Conservation (phyloP, 2,329 filamentous ascomycete species). For the Emergomyces orientalis region DNA sequence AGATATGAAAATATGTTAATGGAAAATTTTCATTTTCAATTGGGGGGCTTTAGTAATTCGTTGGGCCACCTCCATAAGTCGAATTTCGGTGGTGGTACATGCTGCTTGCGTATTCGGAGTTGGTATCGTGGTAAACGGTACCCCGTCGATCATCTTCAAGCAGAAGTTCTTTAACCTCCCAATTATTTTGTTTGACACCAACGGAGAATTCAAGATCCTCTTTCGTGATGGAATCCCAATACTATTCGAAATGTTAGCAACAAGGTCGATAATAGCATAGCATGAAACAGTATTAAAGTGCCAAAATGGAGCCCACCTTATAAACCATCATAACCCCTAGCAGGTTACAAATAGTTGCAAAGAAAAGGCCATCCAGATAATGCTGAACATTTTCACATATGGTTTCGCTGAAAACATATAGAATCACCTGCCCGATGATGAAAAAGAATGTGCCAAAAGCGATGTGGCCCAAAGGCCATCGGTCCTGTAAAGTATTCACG, state of each 20-base stretch:
- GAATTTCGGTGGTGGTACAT: conserved; percentile 33
- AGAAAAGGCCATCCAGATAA: conserved; percentile 89
- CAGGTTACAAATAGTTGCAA: conserved; percentile 87
- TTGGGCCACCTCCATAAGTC: conserved; percentile 30
- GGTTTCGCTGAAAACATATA: conserved; percentile 78
- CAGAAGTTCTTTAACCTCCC: conserved; percentile 91
- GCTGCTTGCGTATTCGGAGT: conserved; percentile 38
- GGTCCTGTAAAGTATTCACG: conserved; percentile 79
- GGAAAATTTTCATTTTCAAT: background rate
- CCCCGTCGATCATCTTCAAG: conserved; percentile 68
- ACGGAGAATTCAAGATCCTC: conserved; percentile 98
- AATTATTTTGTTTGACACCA: conserved; percentile 88
- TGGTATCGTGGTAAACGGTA: conserved; percentile 58
- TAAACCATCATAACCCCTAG: conserved; percentile 99
- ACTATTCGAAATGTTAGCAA: conserved; percentile 48
- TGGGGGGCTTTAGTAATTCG: conserved; percentile 23
- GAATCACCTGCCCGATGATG: conserved; percentile 78
- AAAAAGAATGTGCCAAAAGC: conserved; percentile 86
- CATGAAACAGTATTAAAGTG: conserved; percentile 2
- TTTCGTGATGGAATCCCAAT: conserved; percentile 98
- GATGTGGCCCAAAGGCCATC: conserved; percentile 91
- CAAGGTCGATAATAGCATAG: conserved; percentile 7
- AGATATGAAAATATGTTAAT: background rate
- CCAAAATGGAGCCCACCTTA: conserved; percentile 53
- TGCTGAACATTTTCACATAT: conserved; percentile 81